Base-by-base conservation (phyloP, 1,139 yeast genomes). In the Candida labiduridarum region DNA sequence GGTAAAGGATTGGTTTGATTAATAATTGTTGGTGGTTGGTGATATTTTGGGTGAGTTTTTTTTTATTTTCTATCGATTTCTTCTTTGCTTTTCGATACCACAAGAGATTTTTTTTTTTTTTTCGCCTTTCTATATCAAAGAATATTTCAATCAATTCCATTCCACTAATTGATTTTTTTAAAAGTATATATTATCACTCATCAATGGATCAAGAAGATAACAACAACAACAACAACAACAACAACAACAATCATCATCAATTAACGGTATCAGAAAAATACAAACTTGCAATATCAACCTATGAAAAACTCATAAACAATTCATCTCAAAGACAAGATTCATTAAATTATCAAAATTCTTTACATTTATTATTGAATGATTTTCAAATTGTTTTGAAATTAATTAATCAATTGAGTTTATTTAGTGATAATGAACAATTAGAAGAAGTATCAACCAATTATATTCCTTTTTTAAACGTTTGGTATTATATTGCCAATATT, bases 381-480 rank as follows among this genome's bases (percentile, higher is more conserved):
- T 68, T 76, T 51, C 56, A 57, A 19, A 48, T 66, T 5, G 60
- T 76, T 27, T 59, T 60, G 36, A 47, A 54, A 16, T 63, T 74
- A 16, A 65, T 69, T 1, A 56, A 56, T 12, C 64, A 64, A 19
- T 58, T 77, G 19, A 68, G 75, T n/a, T 63, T 85, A 29, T 85
- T 84, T 65, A 84, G 90, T 59, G 70, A 69, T 8, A 85, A 85
- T 63, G 92, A 86, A 59, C 59, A 72, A 0, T 55, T 85, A 2
- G 81, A 78, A 0, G 92, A 86, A 56, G 60, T 86, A 18, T 74
- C 78, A 47, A 81, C 87, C 1, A 65, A 71, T 12, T 80, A 86
- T 44, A 62, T 86, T 25, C 84, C 82, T 38, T 84, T 79, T 55
- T 62, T 85, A 12, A 68, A 78, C 11, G 61, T 82, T 0, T 80